Evolutionary conservation across 108 stramenopile species (phyloP).

Genomic region (Nannochloropsis gaditana): DNA sequence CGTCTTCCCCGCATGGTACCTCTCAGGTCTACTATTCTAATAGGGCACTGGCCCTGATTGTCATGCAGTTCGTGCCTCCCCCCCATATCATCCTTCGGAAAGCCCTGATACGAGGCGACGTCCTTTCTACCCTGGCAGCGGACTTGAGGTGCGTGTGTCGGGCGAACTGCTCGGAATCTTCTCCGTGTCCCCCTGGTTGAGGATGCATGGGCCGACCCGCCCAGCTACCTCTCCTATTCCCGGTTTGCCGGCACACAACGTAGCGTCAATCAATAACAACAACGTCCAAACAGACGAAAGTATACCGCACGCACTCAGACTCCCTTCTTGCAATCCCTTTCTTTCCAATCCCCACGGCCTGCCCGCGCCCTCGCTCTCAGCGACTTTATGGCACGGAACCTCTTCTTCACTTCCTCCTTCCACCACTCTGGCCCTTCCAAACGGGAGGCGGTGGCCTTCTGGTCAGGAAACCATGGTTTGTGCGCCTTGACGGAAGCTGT

Average conservation of each 20-base stretch:
- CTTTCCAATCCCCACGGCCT: too few relatives aligned
- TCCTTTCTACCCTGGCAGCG: conserved; percentile 50
- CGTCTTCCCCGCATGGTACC: neutral
- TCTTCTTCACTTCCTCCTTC: conserved; percentile 53
- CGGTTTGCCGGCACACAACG: too few relatives aligned
- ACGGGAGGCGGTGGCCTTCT: conserved; percentile 43
- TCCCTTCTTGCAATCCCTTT: too few relatives aligned
- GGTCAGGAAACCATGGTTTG: conserved; percentile 52
- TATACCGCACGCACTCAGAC: too few relatives aligned
- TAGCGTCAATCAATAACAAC: too few relatives aligned
- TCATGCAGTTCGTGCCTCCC: conserved; percentile 57
- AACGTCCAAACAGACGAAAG: too few relatives aligned
- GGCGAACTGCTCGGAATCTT: too few relatives aligned
- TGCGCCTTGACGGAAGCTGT: conserved; percentile 59
- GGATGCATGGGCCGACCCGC: too few relatives aligned
- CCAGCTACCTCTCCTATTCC: too few relatives aligned
- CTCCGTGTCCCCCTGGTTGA: too few relatives aligned
- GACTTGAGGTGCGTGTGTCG: conserved; percentile 35
- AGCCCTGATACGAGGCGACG: conserved; percentile 49
- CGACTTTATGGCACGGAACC: conserved; percentile 52
- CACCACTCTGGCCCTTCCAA: conserved; percentile 41
- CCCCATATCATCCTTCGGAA: conserved; percentile 59
- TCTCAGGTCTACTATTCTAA: conserved; percentile 29
- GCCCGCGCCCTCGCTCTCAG: conserved; percentile 19
- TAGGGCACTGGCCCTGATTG: conserved; percentile 35